phyloP scores from a whole-genome alignment of 106 monocot genomes.

The Vanilla planifolia region DNA sequence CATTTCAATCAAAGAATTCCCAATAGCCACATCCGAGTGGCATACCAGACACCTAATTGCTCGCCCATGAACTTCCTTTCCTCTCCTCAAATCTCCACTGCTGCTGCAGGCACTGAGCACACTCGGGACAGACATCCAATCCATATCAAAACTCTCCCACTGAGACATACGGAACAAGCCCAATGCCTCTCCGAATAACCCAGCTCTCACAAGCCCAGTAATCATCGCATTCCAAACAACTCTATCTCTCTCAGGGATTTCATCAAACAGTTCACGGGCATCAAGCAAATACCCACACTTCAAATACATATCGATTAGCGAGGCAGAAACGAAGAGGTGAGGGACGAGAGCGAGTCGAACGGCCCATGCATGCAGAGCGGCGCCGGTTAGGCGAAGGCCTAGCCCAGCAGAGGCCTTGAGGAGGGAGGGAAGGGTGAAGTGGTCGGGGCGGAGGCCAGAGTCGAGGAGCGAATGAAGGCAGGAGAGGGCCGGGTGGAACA shows the following conservation, averaged over 20 bases:
- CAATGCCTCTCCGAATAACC: slow-evolving; percentile 17
- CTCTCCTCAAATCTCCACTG: slow-evolving; percentile 43
- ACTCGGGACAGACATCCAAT: slow-evolving; percentile 44
- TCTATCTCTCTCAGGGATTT: slow-evolving; percentile 34
- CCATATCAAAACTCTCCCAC: slow-evolving; percentile 14
- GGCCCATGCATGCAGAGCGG: slow-evolving; percentile 30
- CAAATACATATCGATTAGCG: slow-evolving; percentile 60
- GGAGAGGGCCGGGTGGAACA: slow-evolving; percentile 8
- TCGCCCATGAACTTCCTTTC: slow-evolving; percentile 57
- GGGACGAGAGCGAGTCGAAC: slow-evolving; percentile 22
- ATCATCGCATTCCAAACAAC: slow-evolving; percentile 63
- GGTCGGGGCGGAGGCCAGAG: slow-evolving; percentile 31
- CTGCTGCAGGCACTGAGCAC: slow-evolving; percentile 40
- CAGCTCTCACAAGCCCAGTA: slow-evolving; percentile 30
- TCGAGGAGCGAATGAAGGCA: slow-evolving; percentile 19
- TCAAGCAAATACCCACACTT: slow-evolving; percentile 33
- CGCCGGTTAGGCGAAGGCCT: slow-evolving; percentile 8
- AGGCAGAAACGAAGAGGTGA: slow-evolving; percentile 32
- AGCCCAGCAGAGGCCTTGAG: slow-evolving; percentile 34
- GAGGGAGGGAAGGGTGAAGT: slow-evolving; percentile 56
- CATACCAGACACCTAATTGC: slow-evolving; percentile 20
- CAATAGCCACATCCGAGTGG: slow-evolving; percentile 20
- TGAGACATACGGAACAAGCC: slow-evolving; percentile 19
- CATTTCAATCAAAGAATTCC: slow-evolving; percentile 66
- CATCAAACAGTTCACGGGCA: slow-evolving; percentile 37